These are phyloP conservation scores for Trametes cubensis DNA, from an alignment of 768 basidiomycete genomes.

Conservation along the genomic window DNA sequence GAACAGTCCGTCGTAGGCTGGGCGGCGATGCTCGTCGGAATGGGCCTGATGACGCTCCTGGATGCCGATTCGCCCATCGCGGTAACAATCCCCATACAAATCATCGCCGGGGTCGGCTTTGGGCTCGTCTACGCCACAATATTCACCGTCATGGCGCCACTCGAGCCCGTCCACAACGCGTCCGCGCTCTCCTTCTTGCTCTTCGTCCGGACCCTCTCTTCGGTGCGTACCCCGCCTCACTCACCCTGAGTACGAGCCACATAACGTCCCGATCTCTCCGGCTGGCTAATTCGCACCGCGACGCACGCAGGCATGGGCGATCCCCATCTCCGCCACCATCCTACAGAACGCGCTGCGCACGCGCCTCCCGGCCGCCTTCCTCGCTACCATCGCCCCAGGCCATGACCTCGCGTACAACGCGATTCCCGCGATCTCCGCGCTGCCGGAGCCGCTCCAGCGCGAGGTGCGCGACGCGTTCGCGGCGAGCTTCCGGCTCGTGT, in stretches of 20 bases:
- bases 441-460: conserved; percentile 27
- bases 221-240: no score
- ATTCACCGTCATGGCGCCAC: conserved; percentile 8
- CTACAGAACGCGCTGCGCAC: conserved; percentile 41
- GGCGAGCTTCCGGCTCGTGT: conserved; percentile 34
- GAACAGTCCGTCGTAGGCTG: conserved; percentile 42
- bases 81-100: conserved; percentile 25
- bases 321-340: conserved; percentile 41
- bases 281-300: background rate
- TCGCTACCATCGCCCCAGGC: conserved; percentile 32
- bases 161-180: no score
- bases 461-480: conserved; percentile 37
- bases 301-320: conserved; percentile 37
- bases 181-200: no score
- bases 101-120: conserved; percentile 34
- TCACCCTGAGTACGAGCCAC: no score
- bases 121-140: conserved; percentile 28
- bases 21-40: conserved; percentile 37
- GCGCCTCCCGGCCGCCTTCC: conserved; percentile 35
- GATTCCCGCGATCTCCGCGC: conserved; percentile 35
- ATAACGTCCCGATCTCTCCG: no score
- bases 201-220: no score
- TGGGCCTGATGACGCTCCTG: conserved; percentile 40
- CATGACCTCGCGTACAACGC: conserved; percentile 32
- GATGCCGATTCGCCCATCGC: conserved; percentile 24